Percentiles rank a stretch among this genome's conserved stretches.
phyloP scores from a whole-genome alignment of 371 early-diverging fungal species.

The Mortierella sp. region DNA sequence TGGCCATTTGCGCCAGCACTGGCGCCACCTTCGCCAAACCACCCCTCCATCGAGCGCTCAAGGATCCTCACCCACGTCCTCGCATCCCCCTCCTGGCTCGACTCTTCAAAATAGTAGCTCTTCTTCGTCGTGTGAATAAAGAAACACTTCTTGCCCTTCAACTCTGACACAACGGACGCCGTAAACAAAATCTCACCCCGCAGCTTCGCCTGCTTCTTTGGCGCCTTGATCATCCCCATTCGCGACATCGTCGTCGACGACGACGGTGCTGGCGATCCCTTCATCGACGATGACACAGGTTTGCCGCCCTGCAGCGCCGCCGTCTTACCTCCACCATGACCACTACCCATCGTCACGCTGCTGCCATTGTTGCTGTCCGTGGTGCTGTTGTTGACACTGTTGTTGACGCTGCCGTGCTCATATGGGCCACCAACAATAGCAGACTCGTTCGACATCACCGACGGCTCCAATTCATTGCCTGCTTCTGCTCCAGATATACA shows the following conservation, averaged over 20 bases:
- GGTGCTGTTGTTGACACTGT: neutral
- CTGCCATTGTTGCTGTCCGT: slow-evolving; percentile 9
- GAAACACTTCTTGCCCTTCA: slow-evolving; percentile 71
- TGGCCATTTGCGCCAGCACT: neutral
- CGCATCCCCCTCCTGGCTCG: slow-evolving; percentile 36
- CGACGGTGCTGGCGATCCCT: slow-evolving; percentile 1
- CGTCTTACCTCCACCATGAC: neutral
- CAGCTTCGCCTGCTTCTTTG: slow-evolving; percentile 34
- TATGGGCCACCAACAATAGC: neutral
- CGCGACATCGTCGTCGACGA: slow-evolving; percentile 22
- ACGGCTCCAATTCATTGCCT: neutral
- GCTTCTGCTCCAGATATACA: neutral
- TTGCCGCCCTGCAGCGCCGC: neutral
- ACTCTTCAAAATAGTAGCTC: slow-evolving; percentile 54
- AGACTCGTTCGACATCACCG: neutral
- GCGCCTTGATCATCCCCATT: slow-evolving; percentile 24
- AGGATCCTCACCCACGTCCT: slow-evolving; percentile 40
- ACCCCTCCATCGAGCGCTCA: slow-evolving; percentile 38
- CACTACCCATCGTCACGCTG: slow-evolving; percentile 2
- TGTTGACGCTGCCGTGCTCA: neutral
- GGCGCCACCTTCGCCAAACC: slow-evolving; percentile 29
- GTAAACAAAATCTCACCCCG: slow-evolving; percentile 75
- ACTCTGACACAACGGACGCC: slow-evolving; percentile 63
- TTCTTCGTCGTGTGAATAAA: slow-evolving; percentile 68
- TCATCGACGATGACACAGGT: neutral